Base-by-base conservation (phyloP, 768 basidiomycete genomes). In the Kwoniella sp. region DNA sequence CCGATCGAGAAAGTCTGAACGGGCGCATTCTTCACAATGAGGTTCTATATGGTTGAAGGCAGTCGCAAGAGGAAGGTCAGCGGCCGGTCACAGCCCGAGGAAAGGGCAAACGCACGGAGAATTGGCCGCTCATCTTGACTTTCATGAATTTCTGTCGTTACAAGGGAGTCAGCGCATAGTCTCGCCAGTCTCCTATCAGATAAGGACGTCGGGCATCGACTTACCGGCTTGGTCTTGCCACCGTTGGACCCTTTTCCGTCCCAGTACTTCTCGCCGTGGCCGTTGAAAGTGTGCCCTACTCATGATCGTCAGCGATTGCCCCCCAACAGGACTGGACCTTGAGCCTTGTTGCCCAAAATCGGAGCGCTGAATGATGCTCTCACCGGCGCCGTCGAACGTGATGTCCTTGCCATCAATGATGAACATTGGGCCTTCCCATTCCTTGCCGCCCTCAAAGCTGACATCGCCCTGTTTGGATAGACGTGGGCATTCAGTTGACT, bases 341-440 rank as follows among this genome's bases (percentile, higher is more conserved):
- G n/a, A n/a, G n/a, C n/a, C n/a, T n/a, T n/a, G n/a, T n/a, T 45
- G 41, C 34, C 34, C 7, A 37, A 7, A 37, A 37, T 37, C 5
- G 34, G 41, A 11, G 41, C 3, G 15, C 4, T 20, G 23, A 29
- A 31, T 47, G n/a, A 17, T 28, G 20, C 1, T 51, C 58, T 60
- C 17, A 60, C 58, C 58, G 12, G 48, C 58, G 26, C 58, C 58
- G 23, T 60, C 51, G 30, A 60, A 60, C 31, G 58, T 60, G 30
- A 60, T 60, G 28, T 60, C 58, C 28, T 28, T 11, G 1, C 58
- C 58, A 29, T 51, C 58, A 7, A 60, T 60, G n/a, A 60, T 34
- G 58, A 60, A 60, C 58, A 60, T 60, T 3, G 58, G 58, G 26
- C 58, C 58, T 60, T 60, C 58, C 58, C 58, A 60, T 52, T 60